These are phyloP conservation scores for Onygenales sp. DNA, from an alignment of 2,329 filamentous ascomycete genomes.

Conservation along the genomic window DNA sequence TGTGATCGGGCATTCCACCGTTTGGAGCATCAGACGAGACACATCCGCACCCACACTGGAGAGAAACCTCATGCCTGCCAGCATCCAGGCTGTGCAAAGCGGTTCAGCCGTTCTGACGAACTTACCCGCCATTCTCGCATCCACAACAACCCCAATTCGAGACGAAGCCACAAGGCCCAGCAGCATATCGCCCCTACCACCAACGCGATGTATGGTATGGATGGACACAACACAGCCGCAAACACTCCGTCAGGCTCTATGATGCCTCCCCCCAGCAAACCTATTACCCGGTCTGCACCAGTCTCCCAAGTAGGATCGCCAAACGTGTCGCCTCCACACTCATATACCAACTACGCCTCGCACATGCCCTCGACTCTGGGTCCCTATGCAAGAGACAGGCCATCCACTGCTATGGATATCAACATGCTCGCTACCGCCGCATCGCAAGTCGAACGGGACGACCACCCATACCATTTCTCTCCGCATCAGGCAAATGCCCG, in stretches of 20 bases:
- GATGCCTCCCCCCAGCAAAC: conserved; percentile 71
- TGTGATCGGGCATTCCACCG: conserved; percentile 99
- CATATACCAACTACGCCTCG: conserved; percentile 56
- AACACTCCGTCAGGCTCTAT: conserved; percentile 48
- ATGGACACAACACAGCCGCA: conserved; percentile 21
- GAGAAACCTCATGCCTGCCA: conserved; percentile 97
- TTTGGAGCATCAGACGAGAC: conserved; percentile 82
- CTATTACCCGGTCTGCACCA: conserved; percentile 79
- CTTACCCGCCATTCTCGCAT: conserved; percentile 94
- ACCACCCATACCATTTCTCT: conserved; percentile 32
- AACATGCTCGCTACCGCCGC: conserved; percentile 61
- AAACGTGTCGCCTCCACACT: conserved; percentile 90
- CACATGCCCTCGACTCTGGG: conserved; percentile 50
- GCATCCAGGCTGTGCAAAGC: conserved; percentile 91
- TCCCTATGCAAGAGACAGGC: conserved; percentile 41
- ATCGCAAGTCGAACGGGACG: conserved; percentile 56
- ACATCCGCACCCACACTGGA: conserved; percentile 94
- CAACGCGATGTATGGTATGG: conserved; percentile 30
- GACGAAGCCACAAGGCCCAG: conserved; percentile 75
- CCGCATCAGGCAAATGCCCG: conserved; percentile 18
- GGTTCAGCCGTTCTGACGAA: conserved; percentile 93
- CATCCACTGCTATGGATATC: conserved; percentile 48
- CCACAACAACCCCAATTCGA: conserved; percentile 97
- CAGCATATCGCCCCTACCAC: conserved; percentile 30
- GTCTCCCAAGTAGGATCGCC: conserved; percentile 81